phyloP scores from a whole-genome alignment of 2,329 filamentous ascomycete species.

The Penicillium italicum region DNA sequence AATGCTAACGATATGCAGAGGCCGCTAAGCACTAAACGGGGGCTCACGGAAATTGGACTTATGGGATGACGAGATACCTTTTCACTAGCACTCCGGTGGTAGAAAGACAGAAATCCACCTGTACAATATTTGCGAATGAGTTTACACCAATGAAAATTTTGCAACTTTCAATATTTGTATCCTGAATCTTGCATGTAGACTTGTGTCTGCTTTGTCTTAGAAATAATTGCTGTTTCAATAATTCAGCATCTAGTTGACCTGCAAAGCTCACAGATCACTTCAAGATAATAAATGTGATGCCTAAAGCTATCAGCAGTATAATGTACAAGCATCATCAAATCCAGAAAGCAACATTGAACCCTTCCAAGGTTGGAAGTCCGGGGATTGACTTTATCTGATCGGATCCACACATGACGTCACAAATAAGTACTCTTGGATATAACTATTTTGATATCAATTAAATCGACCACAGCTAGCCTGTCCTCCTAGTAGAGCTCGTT shows the following conservation, averaged over 20 bases:
- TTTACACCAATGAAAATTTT: background rate
- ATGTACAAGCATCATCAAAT: background rate
- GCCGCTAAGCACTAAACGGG: constrained; percentile 3
- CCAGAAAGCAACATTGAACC: background rate
- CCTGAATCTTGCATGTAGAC: background rate
- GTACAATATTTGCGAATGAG: background rate
- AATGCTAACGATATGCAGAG: constrained; percentile 2
- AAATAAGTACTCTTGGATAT: too few species aligned
- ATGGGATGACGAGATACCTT: constrained; percentile 2
- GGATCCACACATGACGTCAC: background rate
- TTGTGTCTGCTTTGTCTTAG: background rate
- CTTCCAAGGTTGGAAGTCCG: background rate
- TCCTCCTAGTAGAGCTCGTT: background rate
- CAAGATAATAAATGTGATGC: fast-evolving
- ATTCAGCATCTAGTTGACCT: background rate
- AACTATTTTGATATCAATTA: too few species aligned
- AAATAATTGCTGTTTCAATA: background rate
- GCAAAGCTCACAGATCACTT: too few species aligned
- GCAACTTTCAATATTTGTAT: background rate
- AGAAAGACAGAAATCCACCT: background rate
- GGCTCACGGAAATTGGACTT: background rate
- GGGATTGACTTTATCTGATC: background rate
- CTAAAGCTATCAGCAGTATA: background rate
- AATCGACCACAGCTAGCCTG: too few species aligned
- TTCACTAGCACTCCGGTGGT: background rate